Base-by-base conservation (phyloP, 495 filamentous ascomycete species). In the Ramalina intermedia region DNA sequence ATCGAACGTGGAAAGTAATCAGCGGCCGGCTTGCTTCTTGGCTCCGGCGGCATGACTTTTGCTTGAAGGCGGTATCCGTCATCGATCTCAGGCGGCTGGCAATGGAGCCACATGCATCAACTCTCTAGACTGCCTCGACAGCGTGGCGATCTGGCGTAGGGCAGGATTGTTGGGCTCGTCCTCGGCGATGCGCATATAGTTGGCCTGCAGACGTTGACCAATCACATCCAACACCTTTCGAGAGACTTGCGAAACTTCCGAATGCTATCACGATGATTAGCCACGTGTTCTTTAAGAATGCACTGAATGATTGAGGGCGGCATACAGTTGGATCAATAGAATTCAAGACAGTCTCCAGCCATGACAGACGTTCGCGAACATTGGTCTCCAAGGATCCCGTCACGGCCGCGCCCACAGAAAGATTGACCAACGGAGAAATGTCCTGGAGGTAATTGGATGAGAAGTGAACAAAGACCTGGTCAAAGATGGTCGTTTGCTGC, bases 391-490 rank as follows among this genome's bases (percentile, higher is more conserved):
- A 69, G 23, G 81, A 72, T 7, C 76, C 70, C 24, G 84, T 84
- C 14, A 96, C 75, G 13, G 85, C 86, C 2, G 87, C 85, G 41
- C 81, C 82, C 29, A 93, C 81, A 0, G 88, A 94, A 21, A 96
- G 75, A 6, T 81, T 69, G 18, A 96, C 76, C 37, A 96, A 75
- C 3, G 84, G 79, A 38, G 78, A 81, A 23, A 95, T 59, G n/a
- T 74, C 72, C 9, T 67, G 69, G 48, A 95, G 63, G 60, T 84
- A 93, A 4, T 68, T 61, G 1, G 87, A 86, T 54, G 82, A 76
- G 55, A 83, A 73, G 53, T 78, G 80, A 43, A 78, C 75, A 55
- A 96, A 83, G 48, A 89, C 78, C 39, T 79, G 72, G 56, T 90
- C 80, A 59, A 94, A 98, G 27, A 98, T 67, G 48, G 81, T 79